A percentile compares a stretch with the other conserved stretches of the same genome.
phyloP scores from a whole-genome alignment of 2,329 filamentous ascomycete species.

The Xylaria sp. region DNA sequence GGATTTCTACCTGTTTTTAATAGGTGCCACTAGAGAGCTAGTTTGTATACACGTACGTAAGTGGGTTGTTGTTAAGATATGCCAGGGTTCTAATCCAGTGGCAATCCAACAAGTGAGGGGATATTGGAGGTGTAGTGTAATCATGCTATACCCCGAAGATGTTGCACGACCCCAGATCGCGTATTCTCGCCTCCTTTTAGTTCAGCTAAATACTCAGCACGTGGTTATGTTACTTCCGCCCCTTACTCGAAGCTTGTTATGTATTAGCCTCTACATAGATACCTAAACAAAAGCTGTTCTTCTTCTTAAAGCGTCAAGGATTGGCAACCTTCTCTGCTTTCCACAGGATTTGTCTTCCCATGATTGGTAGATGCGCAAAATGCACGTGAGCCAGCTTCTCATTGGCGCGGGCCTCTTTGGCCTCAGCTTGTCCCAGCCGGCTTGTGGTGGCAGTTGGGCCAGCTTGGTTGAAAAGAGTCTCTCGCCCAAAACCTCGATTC shows the following conservation, averaged over 20 bases:
- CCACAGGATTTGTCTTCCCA: neutral
- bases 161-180: neutral
- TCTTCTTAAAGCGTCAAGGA: neutral
- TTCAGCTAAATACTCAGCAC: conserved; percentile 16
- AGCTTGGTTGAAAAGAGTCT: neutral
- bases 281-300: neutral
- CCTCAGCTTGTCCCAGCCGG: conserved; percentile 8
- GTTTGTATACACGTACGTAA: too few relatives aligned
- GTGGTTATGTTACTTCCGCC: conserved; percentile 10
- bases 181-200: neutral
- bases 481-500: conserved; percentile 20
- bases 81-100: too few relatives aligned
- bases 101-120: too few relatives aligned
- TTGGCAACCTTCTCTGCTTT: neutral
- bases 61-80: too few relatives aligned
- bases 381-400: conserved; percentile 6
- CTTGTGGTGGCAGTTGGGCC: neutral
- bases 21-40: too few relatives aligned
- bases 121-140: too few relatives aligned
- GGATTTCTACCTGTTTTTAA: too few relatives aligned
- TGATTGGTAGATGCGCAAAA: neutral
- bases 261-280: too few relatives aligned
- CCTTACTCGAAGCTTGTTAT: neutral
- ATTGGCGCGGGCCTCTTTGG: conserved; percentile 14
- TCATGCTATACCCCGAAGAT: neutral